Evolutionary conservation across 2,329 filamentous ascomycete species (phyloP).

Genomic region (Penicillium sp.): DNA sequence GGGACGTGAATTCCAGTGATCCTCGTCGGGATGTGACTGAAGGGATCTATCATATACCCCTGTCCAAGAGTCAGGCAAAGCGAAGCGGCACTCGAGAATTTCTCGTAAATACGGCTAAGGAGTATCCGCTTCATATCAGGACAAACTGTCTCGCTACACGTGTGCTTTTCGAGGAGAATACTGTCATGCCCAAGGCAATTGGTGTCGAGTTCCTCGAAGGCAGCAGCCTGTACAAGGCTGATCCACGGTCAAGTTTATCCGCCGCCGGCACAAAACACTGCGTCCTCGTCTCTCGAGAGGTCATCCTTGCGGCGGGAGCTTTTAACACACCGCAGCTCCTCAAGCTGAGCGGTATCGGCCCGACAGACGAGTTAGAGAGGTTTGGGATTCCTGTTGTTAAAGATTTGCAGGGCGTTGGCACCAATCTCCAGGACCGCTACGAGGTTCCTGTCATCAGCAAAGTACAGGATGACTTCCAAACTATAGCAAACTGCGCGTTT

Average conservation of each 20-base stretch:
- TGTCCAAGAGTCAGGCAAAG: no score
- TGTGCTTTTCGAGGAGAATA: no score
- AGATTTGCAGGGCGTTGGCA: conserved; percentile 60
- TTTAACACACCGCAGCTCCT: conserved; percentile 65
- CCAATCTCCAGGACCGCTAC: conserved; percentile 62
- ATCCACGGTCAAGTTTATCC: no score
- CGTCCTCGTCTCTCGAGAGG: conserved; percentile 31
- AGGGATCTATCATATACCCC: no score
- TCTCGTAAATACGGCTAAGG: no score
- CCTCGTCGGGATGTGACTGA: no score
- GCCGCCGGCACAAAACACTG: no score
- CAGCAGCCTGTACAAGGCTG: conserved; percentile 39
- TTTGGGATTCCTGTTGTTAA: conserved; percentile 53
- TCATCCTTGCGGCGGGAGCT: conserved; percentile 52
- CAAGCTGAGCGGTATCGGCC: conserved; percentile 61
- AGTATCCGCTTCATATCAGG: no score
- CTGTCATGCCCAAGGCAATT: no score
- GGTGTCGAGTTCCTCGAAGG: conserved; percentile 48
- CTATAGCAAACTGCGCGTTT: conserved; percentile 26
- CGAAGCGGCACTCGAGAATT: no score
- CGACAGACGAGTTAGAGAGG: conserved; percentile 49
- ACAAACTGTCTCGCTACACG: no score
- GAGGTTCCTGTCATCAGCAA: conserved; percentile 54
- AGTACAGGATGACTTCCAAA: conserved; percentile 9
- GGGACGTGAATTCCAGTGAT: no score